These are phyloP conservation scores for Ananas comosus DNA, from an alignment of 176 grass and related monocot species.

Conservation along the genomic window DNA sequence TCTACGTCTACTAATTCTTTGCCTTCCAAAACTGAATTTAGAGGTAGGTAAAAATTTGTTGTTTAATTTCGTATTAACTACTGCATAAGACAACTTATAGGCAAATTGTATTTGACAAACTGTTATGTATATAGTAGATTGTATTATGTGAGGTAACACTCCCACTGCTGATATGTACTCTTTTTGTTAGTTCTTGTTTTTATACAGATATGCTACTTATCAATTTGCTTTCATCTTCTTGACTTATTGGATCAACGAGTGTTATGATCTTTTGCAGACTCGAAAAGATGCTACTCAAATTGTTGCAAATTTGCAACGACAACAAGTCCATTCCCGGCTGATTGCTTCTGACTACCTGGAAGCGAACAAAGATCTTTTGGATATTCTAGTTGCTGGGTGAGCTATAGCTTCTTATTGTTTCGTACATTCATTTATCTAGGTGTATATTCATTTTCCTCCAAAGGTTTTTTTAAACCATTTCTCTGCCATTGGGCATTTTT, in stretches of 20 bases:
- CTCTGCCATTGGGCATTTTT: too few species aligned
- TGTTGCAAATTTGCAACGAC: conserved; percentile 83
- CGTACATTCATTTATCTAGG: too few species aligned
- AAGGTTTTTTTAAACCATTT: neutral
- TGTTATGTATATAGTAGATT: neutral
- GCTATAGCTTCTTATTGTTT: neutral
- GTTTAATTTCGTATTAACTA: neutral
- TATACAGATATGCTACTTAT: conserved; percentile 1
- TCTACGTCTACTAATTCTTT: conserved; percentile 72
- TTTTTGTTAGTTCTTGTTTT: neutral
- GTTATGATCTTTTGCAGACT: conserved; percentile 39
- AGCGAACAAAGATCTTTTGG: conserved; percentile 82
- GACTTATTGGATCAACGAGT: conserved; percentile 6
- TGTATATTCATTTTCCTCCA: neutral
- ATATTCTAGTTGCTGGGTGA: conserved; percentile 64
- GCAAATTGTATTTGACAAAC: neutral
- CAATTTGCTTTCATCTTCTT: neutral
- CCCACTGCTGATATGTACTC: neutral
- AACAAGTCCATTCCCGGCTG: conserved; percentile 60
- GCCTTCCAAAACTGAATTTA: conserved; percentile 85
- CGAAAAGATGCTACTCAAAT: conserved; percentile 87
- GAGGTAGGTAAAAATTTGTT: conserved; percentile 43
- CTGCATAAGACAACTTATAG: neutral
- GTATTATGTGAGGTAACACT: neutral
- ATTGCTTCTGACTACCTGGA: conserved; percentile 74